Conservation (phyloP, 179 eudicot genomes). For the Sideroxylon spinosum region DNA sequence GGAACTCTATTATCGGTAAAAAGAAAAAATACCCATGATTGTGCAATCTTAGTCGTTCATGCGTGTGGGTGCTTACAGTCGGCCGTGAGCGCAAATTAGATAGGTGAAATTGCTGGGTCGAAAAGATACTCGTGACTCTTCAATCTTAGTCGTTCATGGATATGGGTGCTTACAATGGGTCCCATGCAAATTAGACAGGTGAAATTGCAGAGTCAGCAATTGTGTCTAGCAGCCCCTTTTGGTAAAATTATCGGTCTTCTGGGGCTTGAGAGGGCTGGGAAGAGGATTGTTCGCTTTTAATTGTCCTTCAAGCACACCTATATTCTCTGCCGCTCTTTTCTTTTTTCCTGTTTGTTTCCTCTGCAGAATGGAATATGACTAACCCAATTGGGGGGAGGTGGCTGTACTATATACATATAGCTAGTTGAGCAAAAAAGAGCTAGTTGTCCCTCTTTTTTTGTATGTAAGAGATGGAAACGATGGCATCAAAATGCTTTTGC, state of each 20-base stretch:
- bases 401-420: not conserved
- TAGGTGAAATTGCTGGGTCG: no score
- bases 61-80: no score
- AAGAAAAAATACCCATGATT: no score
- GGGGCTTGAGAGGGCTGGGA: slow-evolving; percentile 15
- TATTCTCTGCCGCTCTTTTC: not conserved
- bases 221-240: no score
- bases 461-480: slow-evolving; percentile 7
- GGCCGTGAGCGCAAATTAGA: no score
- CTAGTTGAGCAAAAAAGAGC: not conserved
- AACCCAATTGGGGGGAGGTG: not conserved
- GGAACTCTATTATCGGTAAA: not conserved
- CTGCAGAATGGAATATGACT: slow-evolving; percentile 18
- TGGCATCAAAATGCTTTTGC: slow-evolving; percentile 15
- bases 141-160: no score
- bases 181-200: no score
- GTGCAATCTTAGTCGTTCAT: no score
- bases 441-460: slow-evolving; percentile 19
- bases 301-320: not conserved
- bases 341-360: slow-evolving; percentile 21
- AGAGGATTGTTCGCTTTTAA: slow-evolving; percentile 3
- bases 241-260: not conserved
- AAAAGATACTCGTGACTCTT: no score
- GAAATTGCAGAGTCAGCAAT: no score
- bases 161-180: no score